A percentile compares a stretch with the other conserved stretches of the same genome.
Conservation (phyloP, 2,329 filamentous ascomycete genomes). For the Aspergillus piperis region DNA sequence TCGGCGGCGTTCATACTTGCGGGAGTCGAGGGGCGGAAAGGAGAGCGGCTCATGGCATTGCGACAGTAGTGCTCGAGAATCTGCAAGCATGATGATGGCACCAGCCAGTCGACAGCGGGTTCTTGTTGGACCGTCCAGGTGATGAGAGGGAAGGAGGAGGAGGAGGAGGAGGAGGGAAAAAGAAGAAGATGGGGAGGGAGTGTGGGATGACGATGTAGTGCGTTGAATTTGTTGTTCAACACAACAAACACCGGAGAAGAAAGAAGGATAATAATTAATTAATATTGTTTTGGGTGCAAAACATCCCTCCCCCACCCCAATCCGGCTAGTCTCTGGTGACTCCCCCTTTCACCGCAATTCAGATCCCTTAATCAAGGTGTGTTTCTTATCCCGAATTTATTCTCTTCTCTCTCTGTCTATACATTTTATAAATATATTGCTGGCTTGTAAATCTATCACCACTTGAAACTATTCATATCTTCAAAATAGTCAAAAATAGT, state of each 20-base stretch:
- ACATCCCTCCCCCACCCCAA: constrained; percentile 27
- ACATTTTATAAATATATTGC: too few relatives aligned
- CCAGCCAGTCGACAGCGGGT: constrained; percentile 24
- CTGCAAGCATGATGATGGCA: constrained; percentile 42
- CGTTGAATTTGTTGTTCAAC: constrained; percentile 10
- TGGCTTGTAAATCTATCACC: too few relatives aligned
- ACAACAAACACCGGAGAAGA: constrained; percentile 14
- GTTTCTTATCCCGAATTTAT: too few relatives aligned
- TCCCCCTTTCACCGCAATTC: constrained; percentile 8
- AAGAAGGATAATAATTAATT: not conserved
- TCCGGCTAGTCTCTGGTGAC: constrained; percentile 25
- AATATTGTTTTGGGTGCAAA: constrained; percentile 19
- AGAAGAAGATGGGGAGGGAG: not conserved
- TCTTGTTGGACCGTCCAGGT: constrained; percentile 14
- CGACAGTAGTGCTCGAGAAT: constrained; percentile 28
- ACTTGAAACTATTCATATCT: too few relatives aligned
- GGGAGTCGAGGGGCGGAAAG: constrained; percentile 32
- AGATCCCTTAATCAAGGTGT: too few relatives aligned
- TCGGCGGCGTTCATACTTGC: constrained; percentile 52
- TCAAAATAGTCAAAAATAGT: too few relatives aligned
- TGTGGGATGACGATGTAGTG: constrained; percentile 9
- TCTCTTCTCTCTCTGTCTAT: too few relatives aligned
- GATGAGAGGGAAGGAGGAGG: constrained; percentile 2
- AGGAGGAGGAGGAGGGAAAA: too few relatives aligned
- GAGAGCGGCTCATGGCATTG: constrained; percentile 49